phyloP scores from a whole-genome alignment of 345 rosid species.

The Pelargonium nanum region DNA sequence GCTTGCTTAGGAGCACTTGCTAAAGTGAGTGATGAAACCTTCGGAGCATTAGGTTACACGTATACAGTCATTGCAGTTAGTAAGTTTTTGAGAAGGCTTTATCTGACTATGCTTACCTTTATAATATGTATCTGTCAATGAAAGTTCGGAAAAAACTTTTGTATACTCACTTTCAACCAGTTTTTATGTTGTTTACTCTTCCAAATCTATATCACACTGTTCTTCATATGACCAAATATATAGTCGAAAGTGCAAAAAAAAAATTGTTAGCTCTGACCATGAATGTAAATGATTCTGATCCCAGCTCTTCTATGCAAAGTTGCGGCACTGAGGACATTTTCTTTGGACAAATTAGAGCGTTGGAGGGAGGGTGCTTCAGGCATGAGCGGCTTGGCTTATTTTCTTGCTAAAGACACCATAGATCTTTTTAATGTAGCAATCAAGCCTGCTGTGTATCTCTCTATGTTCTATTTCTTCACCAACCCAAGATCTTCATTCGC shows the following conservation, averaged over 20 bases:
- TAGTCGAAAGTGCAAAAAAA: too few relatives aligned
- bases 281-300: constrained; percentile 13
- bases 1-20: constrained; percentile 76
- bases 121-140: too few relatives aligned
- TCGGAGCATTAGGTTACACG: constrained; percentile 66
- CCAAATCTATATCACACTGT: too few relatives aligned
- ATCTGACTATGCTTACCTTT: too few relatives aligned
- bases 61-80: constrained; percentile 83
- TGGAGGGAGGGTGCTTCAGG: constrained; percentile 96
- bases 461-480: constrained; percentile 89
- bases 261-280: too few relatives aligned
- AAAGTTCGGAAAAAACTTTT: too few relatives aligned
- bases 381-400: constrained; percentile 82
- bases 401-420: constrained; percentile 82
- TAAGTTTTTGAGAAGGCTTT: constrained; percentile 23
- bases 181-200: too few relatives aligned
- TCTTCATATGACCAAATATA: too few relatives aligned
- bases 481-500: constrained; percentile 75
- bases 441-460: constrained; percentile 82
- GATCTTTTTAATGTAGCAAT: constrained; percentile 69
- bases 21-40: constrained; percentile 48
- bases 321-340: constrained; percentile 79
- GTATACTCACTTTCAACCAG: too few relatives aligned
- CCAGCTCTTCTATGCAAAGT: constrained; percentile 89
- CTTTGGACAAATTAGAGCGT: constrained; percentile 76